These are phyloP conservation scores for Amanita fuliginea DNA, from an alignment of 768 basidiomycete genomes.

Conservation along the genomic window DNA sequence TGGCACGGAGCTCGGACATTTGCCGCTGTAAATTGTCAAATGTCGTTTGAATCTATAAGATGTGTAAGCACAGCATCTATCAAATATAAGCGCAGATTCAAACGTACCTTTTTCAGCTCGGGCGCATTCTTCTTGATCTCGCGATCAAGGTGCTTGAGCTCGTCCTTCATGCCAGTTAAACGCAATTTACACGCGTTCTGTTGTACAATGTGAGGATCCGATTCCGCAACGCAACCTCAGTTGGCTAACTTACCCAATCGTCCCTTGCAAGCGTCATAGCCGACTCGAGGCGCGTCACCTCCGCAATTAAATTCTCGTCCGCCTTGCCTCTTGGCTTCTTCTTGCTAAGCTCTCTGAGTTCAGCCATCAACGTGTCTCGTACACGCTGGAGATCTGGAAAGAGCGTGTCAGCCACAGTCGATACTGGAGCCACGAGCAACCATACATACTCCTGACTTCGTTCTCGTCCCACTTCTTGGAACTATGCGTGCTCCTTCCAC, in stretches of 20 bases:
- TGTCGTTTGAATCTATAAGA: constrained; percentile 38
- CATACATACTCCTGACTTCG: constrained; percentile 72
- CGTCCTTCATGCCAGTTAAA: constrained; percentile 69
- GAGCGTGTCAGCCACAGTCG: background rate
- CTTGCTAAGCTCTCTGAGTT: constrained; percentile 77
- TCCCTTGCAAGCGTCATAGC: constrained; percentile 67
- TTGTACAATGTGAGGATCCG: background rate
- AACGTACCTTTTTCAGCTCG: constrained; percentile 56
- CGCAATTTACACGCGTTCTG: constrained; percentile 71
- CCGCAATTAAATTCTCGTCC: constrained; percentile 69
- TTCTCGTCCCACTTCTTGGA: constrained; percentile 92
- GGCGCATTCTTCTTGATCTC: constrained; percentile 57
- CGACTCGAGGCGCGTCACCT: constrained; percentile 73
- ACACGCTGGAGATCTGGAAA: constrained; percentile 10
- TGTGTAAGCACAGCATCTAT: background rate
- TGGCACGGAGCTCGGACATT: constrained; percentile 40
- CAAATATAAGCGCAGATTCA: too few relatives aligned
- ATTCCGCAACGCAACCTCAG: background rate
- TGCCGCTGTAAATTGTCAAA: constrained; percentile 41
- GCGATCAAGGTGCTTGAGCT: constrained; percentile 70
- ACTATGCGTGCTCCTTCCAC: constrained; percentile 75
- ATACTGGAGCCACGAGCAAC: background rate
- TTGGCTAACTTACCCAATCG: constrained; percentile 52
- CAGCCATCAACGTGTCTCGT: constrained; percentile 59
- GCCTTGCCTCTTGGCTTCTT: constrained; percentile 75